phyloP scores from a whole-genome alignment of 345 rosid genomes.

The Trapa bicornis region DNA sequence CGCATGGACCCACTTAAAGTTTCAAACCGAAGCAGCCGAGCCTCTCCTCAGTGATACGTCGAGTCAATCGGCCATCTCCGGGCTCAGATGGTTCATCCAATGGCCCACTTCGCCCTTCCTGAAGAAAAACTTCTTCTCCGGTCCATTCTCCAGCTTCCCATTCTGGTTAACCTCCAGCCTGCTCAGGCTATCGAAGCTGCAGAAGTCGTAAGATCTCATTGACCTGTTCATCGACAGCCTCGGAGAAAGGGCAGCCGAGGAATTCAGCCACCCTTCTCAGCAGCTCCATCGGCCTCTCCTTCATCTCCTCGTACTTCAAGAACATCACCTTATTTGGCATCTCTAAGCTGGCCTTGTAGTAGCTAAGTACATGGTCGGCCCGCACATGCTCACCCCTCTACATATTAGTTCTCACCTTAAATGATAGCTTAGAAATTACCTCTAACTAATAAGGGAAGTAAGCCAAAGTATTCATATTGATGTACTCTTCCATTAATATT shows the following conservation, averaged over 20 bases:
- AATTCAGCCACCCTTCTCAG: conserved; percentile 12
- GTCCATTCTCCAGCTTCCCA: conserved; percentile 3
- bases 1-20: too few species aligned
- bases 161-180: conserved; percentile 8
- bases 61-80: conserved; percentile 3
- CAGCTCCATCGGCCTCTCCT: neutral
- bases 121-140: conserved; percentile 4
- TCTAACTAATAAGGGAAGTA: too few species aligned
- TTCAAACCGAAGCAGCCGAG: neutral
- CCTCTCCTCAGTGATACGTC: conserved; percentile 5
- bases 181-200: conserved; percentile 8
- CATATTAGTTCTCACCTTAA: too few species aligned
- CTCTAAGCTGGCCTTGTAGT: conserved; percentile 12
- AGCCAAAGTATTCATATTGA: too few species aligned
- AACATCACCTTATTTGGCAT: conserved; percentile 9
- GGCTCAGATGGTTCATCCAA: conserved; percentile 2
- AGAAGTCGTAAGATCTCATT: conserved; percentile 1
- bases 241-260: conserved; percentile 8
- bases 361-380: conserved; percentile 10
- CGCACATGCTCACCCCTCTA: conserved; percentile 7
- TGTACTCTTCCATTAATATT: too few species aligned
- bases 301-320: conserved; percentile 12
- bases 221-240: neutral
- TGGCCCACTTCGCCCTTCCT: conserved; percentile 8
- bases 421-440: too few species aligned